Evolutionary conservation across 495 filamentous ascomycete genomes (phyloP).

Genomic region (Lineolata rhizophorae): DNA sequence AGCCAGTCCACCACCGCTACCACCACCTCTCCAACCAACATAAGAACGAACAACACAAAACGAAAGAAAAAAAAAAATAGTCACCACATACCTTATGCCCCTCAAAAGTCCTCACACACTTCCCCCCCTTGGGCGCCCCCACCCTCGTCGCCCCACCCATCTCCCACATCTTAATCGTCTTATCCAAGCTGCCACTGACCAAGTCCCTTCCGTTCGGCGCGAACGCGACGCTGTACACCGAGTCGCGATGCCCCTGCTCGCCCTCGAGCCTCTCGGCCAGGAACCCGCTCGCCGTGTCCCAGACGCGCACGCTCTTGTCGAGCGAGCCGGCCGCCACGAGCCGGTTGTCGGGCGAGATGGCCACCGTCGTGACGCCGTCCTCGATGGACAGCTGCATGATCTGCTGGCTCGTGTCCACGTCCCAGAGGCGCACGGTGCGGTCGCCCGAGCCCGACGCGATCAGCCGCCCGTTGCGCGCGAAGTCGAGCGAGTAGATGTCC

Average conservation of each 20-base stretch:
- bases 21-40: no score
- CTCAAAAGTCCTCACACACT: conserved; percentile 21
- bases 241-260: conserved; percentile 20
- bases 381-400: conserved; percentile 17
- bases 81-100: conserved; percentile 22
- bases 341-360: conserved; percentile 20
- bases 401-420: conserved; percentile 15
- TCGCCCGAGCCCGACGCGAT: conserved; percentile 23
- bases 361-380: conserved; percentile 24
- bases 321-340: conserved; percentile 22
- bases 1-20: no score
- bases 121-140: conserved; percentile 12
- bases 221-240: conserved; percentile 22
- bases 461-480: conserved; percentile 17
- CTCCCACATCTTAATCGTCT: conserved; percentile 25
- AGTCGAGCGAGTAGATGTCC: conserved; percentile 24
- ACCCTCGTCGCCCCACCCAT: conserved; percentile 11
- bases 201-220: conserved; percentile 16
- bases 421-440: conserved; percentile 21
- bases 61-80: no score
- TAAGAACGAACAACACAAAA: no score
- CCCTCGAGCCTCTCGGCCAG: conserved; percentile 20
- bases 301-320: conserved; percentile 23
- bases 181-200: conserved; percentile 20
- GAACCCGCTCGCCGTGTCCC: conserved; percentile 16